Conservation (phyloP, 352 stramenopile genomes). For the Discostella stelligera region DNA sequence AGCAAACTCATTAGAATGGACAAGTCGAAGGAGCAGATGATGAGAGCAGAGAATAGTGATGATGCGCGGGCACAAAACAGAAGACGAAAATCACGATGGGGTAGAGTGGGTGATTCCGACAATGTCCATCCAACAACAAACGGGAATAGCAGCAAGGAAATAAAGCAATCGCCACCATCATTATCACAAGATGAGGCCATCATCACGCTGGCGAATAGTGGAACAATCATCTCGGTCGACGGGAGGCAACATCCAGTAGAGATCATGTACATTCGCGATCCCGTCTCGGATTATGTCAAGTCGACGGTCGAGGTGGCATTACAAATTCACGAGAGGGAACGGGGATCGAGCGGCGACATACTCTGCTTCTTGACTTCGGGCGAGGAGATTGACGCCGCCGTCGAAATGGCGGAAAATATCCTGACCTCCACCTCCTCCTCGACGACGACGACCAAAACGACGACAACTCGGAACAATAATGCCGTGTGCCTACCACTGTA, state of each 20-base stretch:
- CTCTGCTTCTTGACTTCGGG: slow-evolving; percentile 93
- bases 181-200: slow-evolving; percentile 1
- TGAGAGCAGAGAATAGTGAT: too few relatives aligned
- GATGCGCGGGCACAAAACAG: too few relatives aligned
- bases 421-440: slow-evolving; percentile 26
- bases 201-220: slow-evolving; percentile 16
- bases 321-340: slow-evolving; percentile 64
- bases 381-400: slow-evolving; percentile 91
- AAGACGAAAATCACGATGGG: slow-evolving; percentile 62
- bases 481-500: slow-evolving; percentile 92
- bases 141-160: neutral
- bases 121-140: slow-evolving; percentile 12
- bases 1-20: too few relatives aligned
- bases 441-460: slow-evolving; percentile 4
- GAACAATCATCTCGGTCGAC: slow-evolving; percentile 83
- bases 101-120: slow-evolving; percentile 17
- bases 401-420: slow-evolving; percentile 80
- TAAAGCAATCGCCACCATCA: slow-evolving; percentile 4
- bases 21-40: too few relatives aligned
- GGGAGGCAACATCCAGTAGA: slow-evolving; percentile 90
- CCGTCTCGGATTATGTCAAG: slow-evolving; percentile 82
- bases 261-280: slow-evolving; percentile 83
- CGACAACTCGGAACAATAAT: slow-evolving; percentile 1
- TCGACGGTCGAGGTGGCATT: slow-evolving; percentile 71
- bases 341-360: slow-evolving; percentile 85